Percentiles rank a stretch among this genome's conserved stretches.
Evolutionary conservation across 2,329 filamentous ascomycete species (phyloP).

Genomic region (Incumbomyces delicatus): DNA sequence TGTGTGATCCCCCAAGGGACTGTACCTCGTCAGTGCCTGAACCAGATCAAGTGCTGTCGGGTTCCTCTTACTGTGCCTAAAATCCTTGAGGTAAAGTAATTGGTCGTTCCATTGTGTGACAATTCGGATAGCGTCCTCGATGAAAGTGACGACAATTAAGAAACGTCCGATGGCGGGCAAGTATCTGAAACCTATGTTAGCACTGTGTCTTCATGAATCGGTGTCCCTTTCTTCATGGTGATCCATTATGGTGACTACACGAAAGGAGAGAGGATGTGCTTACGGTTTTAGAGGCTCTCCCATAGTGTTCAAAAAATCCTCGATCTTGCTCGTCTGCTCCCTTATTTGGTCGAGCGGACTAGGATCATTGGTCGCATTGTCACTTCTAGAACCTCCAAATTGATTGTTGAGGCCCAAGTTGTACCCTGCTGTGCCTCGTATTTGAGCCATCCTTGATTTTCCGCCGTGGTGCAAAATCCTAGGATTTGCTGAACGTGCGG

Average conservation of each 20-base stretch:
- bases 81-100: constrained; percentile 83
- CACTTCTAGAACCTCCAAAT: constrained; percentile 53
- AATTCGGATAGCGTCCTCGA: constrained; percentile 93
- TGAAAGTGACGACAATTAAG: constrained; percentile 94
- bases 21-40: constrained; percentile 32
- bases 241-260: not conserved
- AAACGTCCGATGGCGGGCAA: constrained; percentile 93
- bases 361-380: constrained; percentile 55
- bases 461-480: constrained; percentile 2
- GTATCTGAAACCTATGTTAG: constrained; percentile 52
- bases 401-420: constrained; percentile 67
- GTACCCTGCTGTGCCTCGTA: constrained; percentile 66
- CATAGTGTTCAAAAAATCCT: constrained; percentile 78
- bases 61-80: constrained; percentile 68
- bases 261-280: constrained; percentile 30
- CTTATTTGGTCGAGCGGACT: constrained; percentile 80
- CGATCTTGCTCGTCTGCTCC: constrained; percentile 95
- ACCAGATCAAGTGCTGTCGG: constrained; percentile 1
- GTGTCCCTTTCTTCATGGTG: constrained; percentile 4
- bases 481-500: not conserved
- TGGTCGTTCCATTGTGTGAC: constrained; percentile 97
- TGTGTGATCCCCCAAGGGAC: constrained; percentile 85
- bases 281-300: constrained; percentile 94
- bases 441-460: constrained; percentile 37
- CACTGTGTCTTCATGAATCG: constrained; percentile 9